These are phyloP conservation scores for Sarocladium oryzae DNA, from an alignment of 2,329 filamentous ascomycete species.

Conservation along the genomic window DNA sequence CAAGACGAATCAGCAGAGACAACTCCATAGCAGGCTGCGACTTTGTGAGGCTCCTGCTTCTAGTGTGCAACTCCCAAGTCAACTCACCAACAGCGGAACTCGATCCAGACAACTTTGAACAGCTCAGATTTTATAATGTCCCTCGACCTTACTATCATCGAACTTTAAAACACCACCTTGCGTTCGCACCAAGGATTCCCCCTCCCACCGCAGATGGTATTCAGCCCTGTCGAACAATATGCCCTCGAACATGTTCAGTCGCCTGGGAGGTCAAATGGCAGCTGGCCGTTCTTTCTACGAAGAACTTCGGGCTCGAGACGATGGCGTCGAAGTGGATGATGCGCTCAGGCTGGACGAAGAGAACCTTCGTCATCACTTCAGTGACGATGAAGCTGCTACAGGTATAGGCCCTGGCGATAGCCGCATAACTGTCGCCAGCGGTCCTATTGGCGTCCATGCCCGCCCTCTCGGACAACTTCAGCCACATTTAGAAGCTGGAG, in stretches of 20 bases:
- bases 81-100: no score
- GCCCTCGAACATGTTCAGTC: slow-evolving; percentile 12
- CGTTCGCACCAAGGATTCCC: no score
- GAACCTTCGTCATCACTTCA: slow-evolving; percentile 45
- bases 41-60: no score
- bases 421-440: slow-evolving; percentile 35
- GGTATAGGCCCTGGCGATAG: slow-evolving; percentile 40
- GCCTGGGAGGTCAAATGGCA: slow-evolving; percentile 9
- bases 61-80: no score
- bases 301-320: slow-evolving; percentile 36
- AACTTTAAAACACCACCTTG: no score
- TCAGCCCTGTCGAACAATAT: not conserved
- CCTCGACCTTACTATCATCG: not conserved
- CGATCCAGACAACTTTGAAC: no score
- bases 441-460: slow-evolving; percentile 9
- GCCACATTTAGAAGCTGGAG: not conserved
- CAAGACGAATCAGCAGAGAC: not conserved
- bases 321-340: slow-evolving; percentile 17
- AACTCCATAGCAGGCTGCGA: slow-evolving; percentile 7
- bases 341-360: slow-evolving; percentile 45
- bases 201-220: no score
- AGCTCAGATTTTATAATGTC: not conserved
- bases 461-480: not conserved
- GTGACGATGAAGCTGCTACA: slow-evolving; percentile 40
- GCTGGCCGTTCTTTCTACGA: slow-evolving; percentile 40